Base-by-base conservation (phyloP, 2,329 filamentous ascomycete species). In the Colletotrichum noveboracense region DNA sequence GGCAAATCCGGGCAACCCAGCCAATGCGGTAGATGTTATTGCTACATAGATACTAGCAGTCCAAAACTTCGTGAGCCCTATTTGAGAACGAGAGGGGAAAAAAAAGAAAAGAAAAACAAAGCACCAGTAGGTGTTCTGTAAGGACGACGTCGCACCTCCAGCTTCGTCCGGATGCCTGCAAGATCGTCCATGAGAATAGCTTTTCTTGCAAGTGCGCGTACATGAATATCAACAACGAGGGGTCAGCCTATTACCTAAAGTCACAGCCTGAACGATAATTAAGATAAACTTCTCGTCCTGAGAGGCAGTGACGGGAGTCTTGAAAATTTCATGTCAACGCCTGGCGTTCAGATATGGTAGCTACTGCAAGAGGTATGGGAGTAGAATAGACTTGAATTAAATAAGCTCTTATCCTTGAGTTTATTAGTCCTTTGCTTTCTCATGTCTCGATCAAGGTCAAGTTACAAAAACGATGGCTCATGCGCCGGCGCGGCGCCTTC, bases 221-320 rank as follows among this genome's bases (percentile, higher is more conserved):
- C 18, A 21, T 48, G 1, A 21, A 48, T 12, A 0, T 21, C 9
- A 4, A n/a, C 3, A 3, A n/a, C n/a, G 43, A 13, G 9, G 0
- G 7, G 6, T n/a, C 10, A 21, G 10, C 18, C 18, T 21, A 7
- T 13, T 13, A 13, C 10, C 43, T 7, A 12, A 10, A 21, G 10
- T 3, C 0, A 48, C 6, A 21, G 43, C 18, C 3, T 48, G 43
- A 48, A 13, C 6, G 10, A 21, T 12, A 13, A 7, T 48, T 43
- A 6, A 48, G 43, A 21, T 21, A 12, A 21, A 21, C n/a, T 2
- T 48, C 18, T 48, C 43, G n/a, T 18, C 9, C 2, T n/a, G 18
- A 9, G 18, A 48, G 38, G 38, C 18, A n/a, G 18, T 48, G 38
- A 48, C 9, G 3, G 18, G 0, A 10, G 9, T 48, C 9, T 18